Evolutionary conservation across 2,329 filamentous ascomycete genomes (phyloP).

Genomic region (Grosmannia huntii): DNA sequence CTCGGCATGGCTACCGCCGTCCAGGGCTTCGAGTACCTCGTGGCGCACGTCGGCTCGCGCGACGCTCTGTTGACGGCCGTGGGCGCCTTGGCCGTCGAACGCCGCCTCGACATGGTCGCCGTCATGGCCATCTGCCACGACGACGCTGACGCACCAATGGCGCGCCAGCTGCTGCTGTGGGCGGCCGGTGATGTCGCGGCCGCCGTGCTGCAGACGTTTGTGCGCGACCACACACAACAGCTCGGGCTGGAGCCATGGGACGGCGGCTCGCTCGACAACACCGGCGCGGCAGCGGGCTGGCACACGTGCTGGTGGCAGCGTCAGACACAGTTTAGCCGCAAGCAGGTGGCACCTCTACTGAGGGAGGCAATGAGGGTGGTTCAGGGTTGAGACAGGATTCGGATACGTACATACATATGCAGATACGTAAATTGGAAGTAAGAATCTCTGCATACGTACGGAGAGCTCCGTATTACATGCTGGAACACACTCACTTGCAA

Average conservation of each 20-base stretch:
- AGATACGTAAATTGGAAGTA: too few relatives aligned
- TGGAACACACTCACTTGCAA: too few relatives aligned
- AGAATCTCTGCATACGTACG: too few relatives aligned
- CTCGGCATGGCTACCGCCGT: conserved; percentile 21
- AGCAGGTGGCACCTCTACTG: conserved; percentile 56
- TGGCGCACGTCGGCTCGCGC: conserved; percentile 35
- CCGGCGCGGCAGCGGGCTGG: conserved; percentile 25
- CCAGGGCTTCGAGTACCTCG: conserved; percentile 30
- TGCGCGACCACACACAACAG: conserved; percentile 25
- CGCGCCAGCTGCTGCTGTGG: conserved; percentile 57
- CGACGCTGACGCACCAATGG: conserved; percentile 36
- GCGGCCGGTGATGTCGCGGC: conserved; percentile 37
- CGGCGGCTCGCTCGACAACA: conserved; percentile 32
- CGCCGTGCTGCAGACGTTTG: conserved; percentile 42
- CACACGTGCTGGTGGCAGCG: conserved; percentile 56
- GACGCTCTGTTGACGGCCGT: conserved; percentile 35
- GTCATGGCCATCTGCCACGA: conserved; percentile 55
- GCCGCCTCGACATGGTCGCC: conserved; percentile 45
- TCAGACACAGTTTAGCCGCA: conserved; percentile 46
- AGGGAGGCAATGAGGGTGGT: conserved; percentile 34
- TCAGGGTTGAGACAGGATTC: neutral
- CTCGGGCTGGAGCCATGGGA: conserved; percentile 45
- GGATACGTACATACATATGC: too few relatives aligned
- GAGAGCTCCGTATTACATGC: too few relatives aligned
- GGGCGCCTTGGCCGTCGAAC: conserved; percentile 39